Evolutionary conservation across 1,284 basidiomycete species (phyloP), one percentile per base, ranked within the genome.

Genomic region (Austroboletus novae-zelandiae): DNA sequence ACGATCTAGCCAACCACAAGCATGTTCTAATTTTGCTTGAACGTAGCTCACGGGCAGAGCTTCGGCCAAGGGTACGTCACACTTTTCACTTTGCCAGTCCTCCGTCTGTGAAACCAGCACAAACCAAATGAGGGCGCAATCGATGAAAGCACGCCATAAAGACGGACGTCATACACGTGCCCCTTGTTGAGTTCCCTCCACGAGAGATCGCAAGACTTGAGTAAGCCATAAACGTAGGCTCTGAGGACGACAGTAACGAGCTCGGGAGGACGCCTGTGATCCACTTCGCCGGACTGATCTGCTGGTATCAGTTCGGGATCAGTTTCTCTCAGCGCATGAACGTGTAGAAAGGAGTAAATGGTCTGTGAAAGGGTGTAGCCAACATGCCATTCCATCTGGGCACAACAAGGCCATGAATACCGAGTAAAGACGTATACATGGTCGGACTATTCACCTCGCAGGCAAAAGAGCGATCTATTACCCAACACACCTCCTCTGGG

Each of bases 11-110:
- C 71, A 91, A 48, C 75, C 73, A 73, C 58, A 68, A 18, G 70
- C 88, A 11, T 79, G 77, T 40, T 89, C 84, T 9, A 94, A 68
- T 48, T 77, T 74, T 7, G 72, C 68, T 2, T 88, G 52, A n/a
- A 89, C 71, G 45, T 79, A 76, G 46, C 76, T 74, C 4, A 81
- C 75, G n/a, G 81, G 78, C 29, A 87, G 71, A 2, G 77, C 76
- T 67, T 95, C 90, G 18, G 84, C 72, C n/a, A 94, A 71, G 0
- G 84, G 83, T 0, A 93, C 75, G 17, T 92, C 91, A 59, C 85
- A 88, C 71, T 94, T 93, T 58, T 95, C 92, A 50, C 84, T 79
- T 65, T 90, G 86, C 80, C 86, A 91, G 62, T 95, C 94, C 74
- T 97, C 94, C 48, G 83, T 77, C 88, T 91, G 63, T 46, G n/a